A percentile compares a stretch with the other conserved stretches of the same genome.
Evolutionary conservation across 176 grass and related monocot species (phyloP).

Genomic region (Aegilops tauschii): DNA sequence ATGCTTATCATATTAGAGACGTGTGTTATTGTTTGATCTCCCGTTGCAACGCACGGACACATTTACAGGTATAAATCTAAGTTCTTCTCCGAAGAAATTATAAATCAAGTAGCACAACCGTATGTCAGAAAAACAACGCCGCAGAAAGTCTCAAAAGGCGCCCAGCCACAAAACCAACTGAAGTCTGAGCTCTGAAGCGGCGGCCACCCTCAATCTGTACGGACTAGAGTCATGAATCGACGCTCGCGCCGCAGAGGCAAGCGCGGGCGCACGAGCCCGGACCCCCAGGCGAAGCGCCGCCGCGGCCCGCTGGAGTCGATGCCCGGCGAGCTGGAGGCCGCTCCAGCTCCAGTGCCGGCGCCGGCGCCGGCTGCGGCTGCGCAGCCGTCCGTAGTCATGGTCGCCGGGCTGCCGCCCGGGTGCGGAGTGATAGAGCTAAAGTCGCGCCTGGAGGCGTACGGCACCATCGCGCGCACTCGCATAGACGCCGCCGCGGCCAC

Average conservation of each 20-base stretch:
- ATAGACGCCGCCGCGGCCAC: slow-evolving; percentile 51
- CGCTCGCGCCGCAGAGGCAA: slow-evolving; percentile 37
- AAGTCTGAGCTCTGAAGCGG: not conserved
- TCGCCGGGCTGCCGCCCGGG: slow-evolving; percentile 55
- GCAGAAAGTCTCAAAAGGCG: too few relatives aligned
- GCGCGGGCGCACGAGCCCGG: slow-evolving; percentile 46
- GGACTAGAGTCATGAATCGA: slow-evolving; percentile 27
- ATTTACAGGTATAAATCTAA: too few relatives aligned
- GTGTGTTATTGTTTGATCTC: too few relatives aligned
- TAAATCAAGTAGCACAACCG: too few relatives aligned
- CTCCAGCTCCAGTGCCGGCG: not conserved
- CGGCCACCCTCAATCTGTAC: not conserved
- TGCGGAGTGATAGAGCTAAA: slow-evolving; percentile 90
- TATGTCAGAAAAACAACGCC: too few relatives aligned
- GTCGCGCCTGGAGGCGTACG: slow-evolving; percentile 70
- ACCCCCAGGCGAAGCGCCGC: slow-evolving; percentile 38
- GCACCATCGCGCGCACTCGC: slow-evolving; percentile 65
- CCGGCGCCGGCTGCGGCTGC: not conserved
- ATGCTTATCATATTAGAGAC: too few relatives aligned
- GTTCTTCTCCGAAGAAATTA: too few relatives aligned
- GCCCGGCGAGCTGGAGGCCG: not conserved
- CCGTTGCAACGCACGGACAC: too few relatives aligned
- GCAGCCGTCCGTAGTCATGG: slow-evolving; percentile 44
- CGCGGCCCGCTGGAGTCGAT: slow-evolving; percentile 19
- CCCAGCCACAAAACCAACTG: not conserved